Conservation (phyloP, 495 filamentous ascomycete genomes). For the Penicillium coffeae region DNA sequence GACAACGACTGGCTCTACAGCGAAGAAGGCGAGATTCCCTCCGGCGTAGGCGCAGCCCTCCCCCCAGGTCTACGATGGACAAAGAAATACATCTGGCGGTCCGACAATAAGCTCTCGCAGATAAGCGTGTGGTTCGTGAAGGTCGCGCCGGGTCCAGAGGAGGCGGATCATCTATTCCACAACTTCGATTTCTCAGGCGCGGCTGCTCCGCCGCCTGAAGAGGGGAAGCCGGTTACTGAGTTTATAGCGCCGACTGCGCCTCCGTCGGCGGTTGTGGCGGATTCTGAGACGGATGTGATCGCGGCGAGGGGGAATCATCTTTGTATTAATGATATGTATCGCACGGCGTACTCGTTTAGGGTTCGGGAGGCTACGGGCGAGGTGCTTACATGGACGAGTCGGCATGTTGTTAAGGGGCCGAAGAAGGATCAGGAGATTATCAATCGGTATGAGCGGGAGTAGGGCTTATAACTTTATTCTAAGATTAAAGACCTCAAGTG, state of each 20-base stretch:
- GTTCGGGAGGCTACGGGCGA: slow-evolving; percentile 32
- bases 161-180: slow-evolving; percentile 46
- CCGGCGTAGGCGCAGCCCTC: slow-evolving; percentile 7
- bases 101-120: slow-evolving; percentile 18
- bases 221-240: slow-evolving; percentile 3
- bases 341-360: slow-evolving; percentile 45
- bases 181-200: slow-evolving; percentile 32
- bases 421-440: slow-evolving; percentile 49
- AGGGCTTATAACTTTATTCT: neutral
- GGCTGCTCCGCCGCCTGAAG: neutral
- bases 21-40: slow-evolving; percentile 43
- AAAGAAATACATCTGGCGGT: slow-evolving; percentile 47
- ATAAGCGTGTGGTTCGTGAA: slow-evolving; percentile 50
- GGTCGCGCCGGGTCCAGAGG: slow-evolving; percentile 27
- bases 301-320: slow-evolving; percentile 41
- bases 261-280: slow-evolving; percentile 8
- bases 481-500: neutral
- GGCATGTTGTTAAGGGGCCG: slow-evolving; percentile 45
- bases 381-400: slow-evolving; percentile 44
- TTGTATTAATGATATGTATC: slow-evolving; percentile 50
- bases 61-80: slow-evolving; percentile 28
- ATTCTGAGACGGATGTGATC: slow-evolving; percentile 24
- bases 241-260: slow-evolving; percentile 29
- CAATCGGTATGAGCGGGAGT: slow-evolving; percentile 30
- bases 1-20: slow-evolving; percentile 39